Percentiles rank a stretch among this genome's conserved stretches.
Evolutionary conservation across 1,139 yeast genomes (phyloP).

Genomic region (Candida dubliniensis): DNA sequence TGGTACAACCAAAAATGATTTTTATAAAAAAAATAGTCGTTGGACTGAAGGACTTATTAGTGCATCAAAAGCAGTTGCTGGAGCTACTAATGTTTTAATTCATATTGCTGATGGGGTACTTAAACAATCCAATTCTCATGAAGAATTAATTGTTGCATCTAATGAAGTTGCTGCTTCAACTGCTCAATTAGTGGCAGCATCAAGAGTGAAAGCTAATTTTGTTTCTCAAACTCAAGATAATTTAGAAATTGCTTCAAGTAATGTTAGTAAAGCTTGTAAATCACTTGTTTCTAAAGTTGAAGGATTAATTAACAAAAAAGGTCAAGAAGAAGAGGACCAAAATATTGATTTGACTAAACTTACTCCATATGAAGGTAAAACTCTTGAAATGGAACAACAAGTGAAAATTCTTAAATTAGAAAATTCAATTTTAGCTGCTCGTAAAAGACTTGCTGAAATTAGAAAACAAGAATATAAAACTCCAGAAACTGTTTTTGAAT

Average conservation of each 20-base stretch:
- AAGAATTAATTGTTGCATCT: constrained; percentile 85
- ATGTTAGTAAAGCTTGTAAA: constrained; percentile 75
- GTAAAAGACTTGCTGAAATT: constrained; percentile 83
- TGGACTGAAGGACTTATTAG: constrained; percentile 96
- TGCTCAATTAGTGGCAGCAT: constrained; percentile 89
- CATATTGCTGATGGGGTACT: constrained; percentile 86
- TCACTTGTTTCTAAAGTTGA: constrained; percentile 70
- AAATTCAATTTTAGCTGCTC: constrained; percentile 66
- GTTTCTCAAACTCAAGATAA: constrained; percentile 77
- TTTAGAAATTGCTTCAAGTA: constrained; percentile 67
- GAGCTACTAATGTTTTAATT: constrained; percentile 76
- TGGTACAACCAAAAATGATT: constrained; percentile 70
- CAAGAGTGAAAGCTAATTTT: constrained; percentile 80
- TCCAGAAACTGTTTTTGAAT: too few relatives aligned
- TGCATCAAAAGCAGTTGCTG: constrained; percentile 88
- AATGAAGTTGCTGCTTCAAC: constrained; percentile 93
- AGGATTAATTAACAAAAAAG: constrained; percentile 47
- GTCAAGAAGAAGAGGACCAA: constrained; percentile 26
- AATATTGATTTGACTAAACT: constrained; percentile 68
- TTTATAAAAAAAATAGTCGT: constrained; percentile 82
- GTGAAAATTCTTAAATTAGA: constrained; percentile 85
- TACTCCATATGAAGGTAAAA: constrained; percentile 80
- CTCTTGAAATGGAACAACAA: constrained; percentile 91
- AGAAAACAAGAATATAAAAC: constrained; percentile 66
- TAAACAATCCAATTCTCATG: constrained; percentile 62